Evolutionary conservation across 306 rosid species (phyloP), one percentile per base, ranked within the genome.

Genomic region (Cicer cuneatum): DNA sequence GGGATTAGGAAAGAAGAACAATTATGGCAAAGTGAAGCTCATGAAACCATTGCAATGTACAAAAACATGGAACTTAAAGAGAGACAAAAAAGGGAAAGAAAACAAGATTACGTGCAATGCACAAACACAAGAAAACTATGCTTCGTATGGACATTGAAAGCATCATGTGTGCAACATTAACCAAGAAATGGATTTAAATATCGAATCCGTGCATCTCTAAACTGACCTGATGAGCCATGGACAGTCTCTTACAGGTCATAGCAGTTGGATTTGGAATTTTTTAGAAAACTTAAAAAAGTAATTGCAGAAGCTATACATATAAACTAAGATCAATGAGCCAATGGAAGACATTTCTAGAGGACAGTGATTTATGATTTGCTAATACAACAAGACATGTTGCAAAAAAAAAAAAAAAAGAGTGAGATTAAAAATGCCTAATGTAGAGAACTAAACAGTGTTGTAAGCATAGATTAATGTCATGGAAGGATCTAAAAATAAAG

Each of bases 391-490:
- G 37, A 29, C 16, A 12, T 61, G 49, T 40, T 8, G 69, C 63
- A 8, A 71, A 49, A 10, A 48, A 51, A 8, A 71, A 49, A 10
- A 48, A 51, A n/a, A 69, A 38, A 58, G 18, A 40, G 3, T n/a
- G 19, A 43, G 49, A 78, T 61, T 12, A 52, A 62, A 33, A 47
- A 71, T 61, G 76, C 41, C 38, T 40, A 49, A 71, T 42, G 69
- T 40, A 65, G 38, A 80, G 66, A 74, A 51, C 58, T 52, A 66
- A 74, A 73, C 35, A 68, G 41, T 42, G 12, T 48, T 80, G 59
- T 72, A 29, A 29, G 33, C 33, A 29, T 24, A 66, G 47, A 72
- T 7, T 53, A 67, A 58, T 60, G 39, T 6, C 67, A 41, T 21
- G 38, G 74, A 75, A 75, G 29, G 24, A 54, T n/a, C 69, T 39